Conservation (phyloP, 257 asterid species). For the Solanum sparsipilum region DNA sequence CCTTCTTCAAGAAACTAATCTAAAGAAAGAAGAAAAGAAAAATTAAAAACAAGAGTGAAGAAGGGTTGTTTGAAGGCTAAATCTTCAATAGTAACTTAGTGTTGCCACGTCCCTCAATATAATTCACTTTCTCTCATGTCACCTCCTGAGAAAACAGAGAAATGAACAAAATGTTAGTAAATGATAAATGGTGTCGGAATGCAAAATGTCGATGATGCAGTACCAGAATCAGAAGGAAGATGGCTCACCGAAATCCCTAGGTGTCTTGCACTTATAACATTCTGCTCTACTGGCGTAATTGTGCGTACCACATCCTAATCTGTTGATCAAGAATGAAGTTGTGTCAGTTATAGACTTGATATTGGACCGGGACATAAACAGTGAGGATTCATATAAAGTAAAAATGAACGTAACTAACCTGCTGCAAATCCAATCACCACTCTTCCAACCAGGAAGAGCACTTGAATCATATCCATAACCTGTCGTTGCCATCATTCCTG, state of each 20-base stretch:
- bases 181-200: not conserved
- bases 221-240: not conserved
- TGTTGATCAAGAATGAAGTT: constrained; percentile 1
- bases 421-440: constrained; percentile 84
- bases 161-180: not conserved
- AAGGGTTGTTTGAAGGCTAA: not conserved
- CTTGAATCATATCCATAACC: constrained; percentile 35
- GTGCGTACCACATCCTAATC: constrained; percentile 64
- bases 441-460: constrained; percentile 75
- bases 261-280: constrained; percentile 60
- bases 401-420: constrained; percentile 22
- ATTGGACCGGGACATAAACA: not conserved
- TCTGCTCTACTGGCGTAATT: constrained; percentile 73
- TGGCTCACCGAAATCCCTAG: constrained; percentile 48
- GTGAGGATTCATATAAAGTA: not conserved
- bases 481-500: constrained; percentile 30
- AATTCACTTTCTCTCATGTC: not conserved
- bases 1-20: constrained; percentile 6
- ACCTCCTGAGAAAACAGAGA: constrained; percentile 1
- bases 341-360: not conserved
- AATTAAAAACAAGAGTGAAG: not conserved
- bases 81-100: not conserved
- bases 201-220: not conserved
- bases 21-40: not conserved
- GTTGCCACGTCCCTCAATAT: not conserved